phyloP scores from a whole-genome alignment of 345 rosid genomes.

The Eucalyptus guilfoylei region DNA sequence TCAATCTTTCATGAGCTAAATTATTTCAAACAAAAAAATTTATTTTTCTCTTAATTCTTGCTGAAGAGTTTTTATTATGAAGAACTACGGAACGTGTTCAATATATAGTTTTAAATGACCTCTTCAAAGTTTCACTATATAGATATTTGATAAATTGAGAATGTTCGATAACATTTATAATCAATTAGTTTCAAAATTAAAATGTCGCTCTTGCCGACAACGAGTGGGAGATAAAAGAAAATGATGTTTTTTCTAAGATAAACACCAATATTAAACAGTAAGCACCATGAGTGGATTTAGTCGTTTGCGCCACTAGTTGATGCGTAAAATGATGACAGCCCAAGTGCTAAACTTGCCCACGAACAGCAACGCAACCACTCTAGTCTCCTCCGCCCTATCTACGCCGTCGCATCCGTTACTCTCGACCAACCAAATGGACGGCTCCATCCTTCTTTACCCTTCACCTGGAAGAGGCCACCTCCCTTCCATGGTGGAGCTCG shows the following conservation, averaged over 20 bases:
- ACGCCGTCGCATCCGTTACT: background rate
- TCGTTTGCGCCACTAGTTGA: background rate
- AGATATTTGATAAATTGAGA: too few species aligned
- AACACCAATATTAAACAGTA: too few species aligned
- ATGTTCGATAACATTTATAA: too few species aligned
- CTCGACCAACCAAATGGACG: background rate
- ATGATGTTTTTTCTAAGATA: too few species aligned
- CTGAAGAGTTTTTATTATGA: background rate
- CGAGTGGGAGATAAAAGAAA: too few species aligned
- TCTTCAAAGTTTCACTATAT: background rate
- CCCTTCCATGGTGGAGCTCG: conserved; percentile 15
- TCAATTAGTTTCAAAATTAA: too few species aligned
- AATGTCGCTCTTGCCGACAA: too few species aligned
- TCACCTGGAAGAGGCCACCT: conserved; percentile 14
- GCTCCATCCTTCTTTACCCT: conserved; percentile 1
- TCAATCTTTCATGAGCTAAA: too few species aligned
- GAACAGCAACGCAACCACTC: background rate
- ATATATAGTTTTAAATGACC: too few species aligned
- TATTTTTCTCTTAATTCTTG: too few species aligned
- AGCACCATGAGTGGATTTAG: too few species aligned
- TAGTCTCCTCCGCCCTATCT: background rate
- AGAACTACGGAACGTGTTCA: background rate
- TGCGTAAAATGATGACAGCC: background rate
- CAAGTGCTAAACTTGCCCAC: background rate
- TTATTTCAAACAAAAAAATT: too few species aligned